These are phyloP conservation scores for Geoglossum glabrum DNA, from an alignment of 495 filamentous ascomycete species.

Conservation along the genomic window DNA sequence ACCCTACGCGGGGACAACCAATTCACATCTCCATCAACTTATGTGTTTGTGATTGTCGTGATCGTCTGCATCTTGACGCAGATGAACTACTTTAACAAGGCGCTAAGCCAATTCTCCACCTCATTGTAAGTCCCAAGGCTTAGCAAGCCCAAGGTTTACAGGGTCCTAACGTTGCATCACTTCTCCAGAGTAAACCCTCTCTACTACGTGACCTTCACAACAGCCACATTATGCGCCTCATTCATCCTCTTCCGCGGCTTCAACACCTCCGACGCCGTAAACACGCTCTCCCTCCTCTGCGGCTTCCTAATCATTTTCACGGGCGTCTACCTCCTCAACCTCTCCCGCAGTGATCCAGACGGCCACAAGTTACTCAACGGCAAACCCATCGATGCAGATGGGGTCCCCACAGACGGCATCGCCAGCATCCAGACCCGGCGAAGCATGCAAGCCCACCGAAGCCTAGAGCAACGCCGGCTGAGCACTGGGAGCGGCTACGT, in stretches of 20 bases:
- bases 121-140: slow-evolving; percentile 49
- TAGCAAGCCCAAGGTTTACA: not conserved
- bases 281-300: slow-evolving; percentile 79
- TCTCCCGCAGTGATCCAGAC: slow-evolving; percentile 76
- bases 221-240: slow-evolving; percentile 78
- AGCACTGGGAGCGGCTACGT: slow-evolving; percentile 29
- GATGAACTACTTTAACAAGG: slow-evolving; percentile 99
- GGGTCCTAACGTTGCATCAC: not conserved
- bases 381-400: slow-evolving; percentile 37
- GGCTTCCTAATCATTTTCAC: slow-evolving; percentile 95
- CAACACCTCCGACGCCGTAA: slow-evolving; percentile 85
- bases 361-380: slow-evolving; percentile 46
- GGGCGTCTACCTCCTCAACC: slow-evolving; percentile 90
- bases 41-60: slow-evolving; percentile 88
- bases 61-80: slow-evolving; percentile 87
- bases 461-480: slow-evolving; percentile 31
- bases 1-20: slow-evolving; percentile 85
- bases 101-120: slow-evolving; percentile 87
- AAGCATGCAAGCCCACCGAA: slow-evolving; percentile 78
- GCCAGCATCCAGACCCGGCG: slow-evolving; percentile 72
- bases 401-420: slow-evolving; percentile 76
- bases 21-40: slow-evolving; percentile 80
- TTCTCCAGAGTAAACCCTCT: slow-evolving; percentile 72
- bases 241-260: slow-evolving; percentile 97
- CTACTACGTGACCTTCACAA: slow-evolving; percentile 99